Base-by-base conservation (phyloP, 106 monocot genomes). In the Cymbidium sinense region DNA sequence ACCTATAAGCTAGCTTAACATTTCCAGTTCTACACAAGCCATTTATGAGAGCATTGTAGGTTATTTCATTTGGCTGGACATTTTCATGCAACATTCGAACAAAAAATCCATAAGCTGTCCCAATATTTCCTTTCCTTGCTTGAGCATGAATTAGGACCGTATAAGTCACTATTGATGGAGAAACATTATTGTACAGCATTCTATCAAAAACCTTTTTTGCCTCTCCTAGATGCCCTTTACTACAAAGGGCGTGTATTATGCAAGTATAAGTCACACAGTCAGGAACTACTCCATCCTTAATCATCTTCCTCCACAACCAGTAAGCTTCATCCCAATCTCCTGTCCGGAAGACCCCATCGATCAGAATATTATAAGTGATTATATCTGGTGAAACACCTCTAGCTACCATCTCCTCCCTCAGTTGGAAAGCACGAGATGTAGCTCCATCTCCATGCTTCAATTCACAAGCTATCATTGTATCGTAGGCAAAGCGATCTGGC, bases 211-310 rank as follows among this genome's bases (percentile, higher is more conserved):
- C 37, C 0, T 69, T 80, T 34, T 61, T 84, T 81, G 87, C 86
- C 37, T 89, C 75, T 65, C 81, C 83, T 11, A 96, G 73, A 25
- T 25, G 67, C n/a, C 84, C 82, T 36, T 76, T 84, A 55, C 86
- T 64, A 73, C 87, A 86, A 76, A 89, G 79, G 11, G 91, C 89
- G 80, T 96, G 93, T 76, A 96, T 96, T 55, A 96, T 89, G 82
- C 93, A 93, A 75, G 96, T 96, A 34, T 82, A 96, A 1, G 96
- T 96, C 36, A 93, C 81, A 75, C 91, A 86, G 79, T 96, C 91
- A n/a, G 93, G 93, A 61, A 74, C 43, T 61, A 91, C 79, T 19
- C 96, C 96, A 72, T 88, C 84, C 23, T 50, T 75, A 10, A 84
- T 50, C 91, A 93, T 93, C 73, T 82, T 81, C 77, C 62, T 76